Base-by-base conservation (phyloP, 805 yeast genomes). In the Nakazawaea ernobii region DNA sequence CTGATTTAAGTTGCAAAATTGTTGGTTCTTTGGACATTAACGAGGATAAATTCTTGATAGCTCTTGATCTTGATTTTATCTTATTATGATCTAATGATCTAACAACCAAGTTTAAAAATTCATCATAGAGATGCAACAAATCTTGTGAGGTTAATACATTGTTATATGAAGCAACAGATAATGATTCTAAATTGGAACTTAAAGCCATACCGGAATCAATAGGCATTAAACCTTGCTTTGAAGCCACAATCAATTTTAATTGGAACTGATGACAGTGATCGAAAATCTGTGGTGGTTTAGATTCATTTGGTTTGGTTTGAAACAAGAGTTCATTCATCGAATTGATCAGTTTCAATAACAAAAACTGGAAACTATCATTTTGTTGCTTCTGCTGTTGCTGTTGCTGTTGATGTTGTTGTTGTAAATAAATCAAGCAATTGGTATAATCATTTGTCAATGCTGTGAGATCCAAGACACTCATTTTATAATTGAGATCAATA, bases 1-100 rank as follows among this genome's bases (percentile, higher is more conserved):
- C 74, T 8, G 65, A 64, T 1, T 80, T 73, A 2, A 74, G 65
- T 1, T 69, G 59, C 39, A 86, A 60, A 20, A 88, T 64, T 0
- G 65, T 49, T 0, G 80, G 72, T 43, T 85, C 84, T 28, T 69
- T 69, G 7, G 70, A 69, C 3, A 84, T 70, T 14, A 89, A 56
- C 10, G 69, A 57, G 0, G 90, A 71, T 14, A 89, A 63, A 37
- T 80, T 75, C 50, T 80, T 83, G 13, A 89, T 70, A 0, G 94
- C 89, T 43, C 81, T 77, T 0, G 86, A 70, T 56, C 82, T 71
- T 1, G 82, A 61, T 49, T 75, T 79, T 32, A 74, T 69, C 49
- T 75, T 77, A 1, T 73, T 63, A 52, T 75, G 74, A 28, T 70
- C 74, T 27, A 82, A 59, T 1, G 77, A 64, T 2, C 68, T 63